Base-by-base conservation (phyloP, 441 rosid species). In the Gossypium lobatum region DNA sequence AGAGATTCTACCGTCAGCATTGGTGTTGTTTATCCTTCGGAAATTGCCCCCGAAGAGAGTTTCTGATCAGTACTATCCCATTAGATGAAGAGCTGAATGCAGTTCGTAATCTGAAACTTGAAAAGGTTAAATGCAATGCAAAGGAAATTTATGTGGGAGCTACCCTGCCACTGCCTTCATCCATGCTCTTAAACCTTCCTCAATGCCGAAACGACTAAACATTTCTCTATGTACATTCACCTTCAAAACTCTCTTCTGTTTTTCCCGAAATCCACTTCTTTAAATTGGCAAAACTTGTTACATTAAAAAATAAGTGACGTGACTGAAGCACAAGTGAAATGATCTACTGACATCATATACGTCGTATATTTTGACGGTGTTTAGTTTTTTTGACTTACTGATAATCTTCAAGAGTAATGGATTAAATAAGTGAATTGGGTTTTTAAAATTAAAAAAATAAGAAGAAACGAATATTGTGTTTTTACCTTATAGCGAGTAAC, bases 21-120 rank as follows among this genome's bases (percentile, higher is more conserved):
- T 89, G 65, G 93, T 87, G 77, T 83, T 89, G 53, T 86, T 72
- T 78, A 86, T 89, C 75, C 78, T 89, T 61, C 83, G 91, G 42
- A 89, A 89, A 77, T 78, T 89, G 73, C 93, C 93, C 10, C 93
- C 91, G 0, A 83, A 79, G 81, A 83, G 91, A 66, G 75, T 87
- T 39, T 85, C 91, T 0, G 85, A 84, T 3, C 90, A 85, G 63
- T 87, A 87, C 18, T 86, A 86, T 59, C 88, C 93, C 3, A 87
- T 87, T 52, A 78, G 83, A 5, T 89, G 79, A 78, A 61, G 71
- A 59, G 52, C 13, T 23, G 11, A 39, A 26, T 60, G 31, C 68
- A 21, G n/a, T 42, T 39, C 14, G 21, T 68, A 3, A 1, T 18
- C 72, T 7, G 72, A 39, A 63, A 63, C 23, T 34, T 34, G 14